phyloP scores from a whole-genome alignment of 108 stramenopile genomes.

The Fistulifera pelliculosa region DNA sequence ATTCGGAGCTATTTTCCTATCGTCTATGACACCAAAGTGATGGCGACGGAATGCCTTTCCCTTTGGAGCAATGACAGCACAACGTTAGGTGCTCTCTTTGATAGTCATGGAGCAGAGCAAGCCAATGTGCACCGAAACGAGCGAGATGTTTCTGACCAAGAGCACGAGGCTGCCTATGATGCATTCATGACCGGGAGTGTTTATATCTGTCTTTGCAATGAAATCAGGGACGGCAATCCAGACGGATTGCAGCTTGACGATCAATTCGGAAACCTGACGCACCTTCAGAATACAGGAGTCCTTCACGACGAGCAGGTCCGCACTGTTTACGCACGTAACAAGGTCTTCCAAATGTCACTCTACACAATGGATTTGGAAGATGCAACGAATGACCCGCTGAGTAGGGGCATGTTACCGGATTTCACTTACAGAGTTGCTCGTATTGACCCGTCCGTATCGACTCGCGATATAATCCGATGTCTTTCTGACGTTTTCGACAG shows the following conservation, averaged over 20 bases:
- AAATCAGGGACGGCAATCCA: background rate
- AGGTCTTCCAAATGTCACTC: conserved; percentile 45
- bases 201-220: conserved; percentile 3
- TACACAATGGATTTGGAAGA: conserved; percentile 74
- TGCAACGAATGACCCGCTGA: conserved; percentile 41
- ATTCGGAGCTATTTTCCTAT: conserved; percentile 58
- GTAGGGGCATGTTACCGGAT: conserved; percentile 33
- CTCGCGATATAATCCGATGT: conserved; percentile 53
- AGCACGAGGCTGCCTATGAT: conserved; percentile 70
- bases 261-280: conserved; percentile 5
- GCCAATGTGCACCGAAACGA: background rate
- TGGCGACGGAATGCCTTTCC: conserved; percentile 41
- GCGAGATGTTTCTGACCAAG: conserved; percentile 17
- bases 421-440: conserved; percentile 54
- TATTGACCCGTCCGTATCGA: conserved; percentile 51
- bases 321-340: conserved; percentile 49
- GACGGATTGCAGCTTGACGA: conserved; percentile 6
- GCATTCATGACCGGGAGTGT: conserved; percentile 65
- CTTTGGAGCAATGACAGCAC: conserved; percentile 27
- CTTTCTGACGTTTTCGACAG: conserved; percentile 33
- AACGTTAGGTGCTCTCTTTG: conserved; percentile 31
- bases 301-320: conserved; percentile 17
- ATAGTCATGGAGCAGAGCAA: conserved; percentile 15
- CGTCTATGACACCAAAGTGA: conserved; percentile 67
- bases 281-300: conserved; percentile 10